Evolutionary conservation across 371 early-diverging fungal genomes (phyloP), one percentile per base, ranked within the genome.

Genomic region (Synchytrium microbalum): DNA sequence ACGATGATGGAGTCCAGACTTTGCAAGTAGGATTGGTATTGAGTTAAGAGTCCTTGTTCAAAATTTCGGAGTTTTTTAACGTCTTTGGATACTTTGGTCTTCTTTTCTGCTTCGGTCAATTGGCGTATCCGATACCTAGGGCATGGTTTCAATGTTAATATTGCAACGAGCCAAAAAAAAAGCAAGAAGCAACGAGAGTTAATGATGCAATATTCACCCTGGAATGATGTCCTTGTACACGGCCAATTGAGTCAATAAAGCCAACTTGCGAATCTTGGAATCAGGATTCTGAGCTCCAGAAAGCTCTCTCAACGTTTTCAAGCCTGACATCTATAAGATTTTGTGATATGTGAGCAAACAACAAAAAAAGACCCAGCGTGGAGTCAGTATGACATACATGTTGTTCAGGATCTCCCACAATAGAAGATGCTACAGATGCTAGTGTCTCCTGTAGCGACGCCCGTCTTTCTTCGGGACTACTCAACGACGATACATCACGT

Each of bases 141-240:
- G 55, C 1, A 51, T 14, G n/a, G 51, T 14, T 51, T 51, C 14
- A 14, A 13, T 14, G 51, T 14, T 51, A 14, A 13, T n/a, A 51
- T n/a, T n/a, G n/a, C 51, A 14, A 14, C n/a, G 51, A 51, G 13
- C 51, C n/a, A 13, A 14, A 14, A 51, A 13, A 51, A 51, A 51
- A 13, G 51, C 13, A 13, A n/a, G 51, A 51, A 14, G 55, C 13
- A 51, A n/a, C 14, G n/a, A 13, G 51, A 13, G n/a, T 51, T 14
- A 14, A 61, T 29, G 31, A 31, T 55, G 8, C 25, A 53, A 14
- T 31, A 52, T 38, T 51, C 53, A 79, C 77, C 91, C 95, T 0
- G 96, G 96, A 52, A 95, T 81, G 69, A 96, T 91, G 73, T 96
- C 96, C 64, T 88, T 84, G 78, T 87, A 95, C 0, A 96, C 89